Conservation (phyloP, 805 yeast genomes). For the Saccharomycopsis vini region DNA sequence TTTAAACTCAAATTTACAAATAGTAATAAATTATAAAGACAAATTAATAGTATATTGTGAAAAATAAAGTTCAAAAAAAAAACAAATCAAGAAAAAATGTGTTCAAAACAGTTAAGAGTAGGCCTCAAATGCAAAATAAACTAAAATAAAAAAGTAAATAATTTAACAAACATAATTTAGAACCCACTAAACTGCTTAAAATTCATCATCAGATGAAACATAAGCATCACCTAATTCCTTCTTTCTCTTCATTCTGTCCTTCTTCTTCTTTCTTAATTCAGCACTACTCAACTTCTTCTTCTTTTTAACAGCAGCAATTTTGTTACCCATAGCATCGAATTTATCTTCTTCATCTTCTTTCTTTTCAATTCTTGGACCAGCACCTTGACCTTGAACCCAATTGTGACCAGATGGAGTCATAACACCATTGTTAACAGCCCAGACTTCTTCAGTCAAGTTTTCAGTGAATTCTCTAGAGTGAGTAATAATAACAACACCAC, state of each 20-base stretch:
- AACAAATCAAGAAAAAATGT: too few relatives aligned
- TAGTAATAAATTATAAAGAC: too few relatives aligned
- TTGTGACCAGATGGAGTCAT: constrained; percentile 99
- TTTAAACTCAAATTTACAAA: too few relatives aligned
- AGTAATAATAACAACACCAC: constrained; percentile 99
- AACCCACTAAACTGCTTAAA: too few relatives aligned
- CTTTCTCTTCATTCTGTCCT: constrained; percentile 99
- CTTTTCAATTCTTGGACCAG: constrained; percentile 99
- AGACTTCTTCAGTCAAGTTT: constrained; percentile 98
- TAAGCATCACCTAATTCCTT: constrained; percentile 99
- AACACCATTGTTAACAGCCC: constrained; percentile 97
- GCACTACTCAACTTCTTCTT: constrained; percentile 97
- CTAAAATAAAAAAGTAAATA: too few relatives aligned
- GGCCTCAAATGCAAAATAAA: too few relatives aligned
- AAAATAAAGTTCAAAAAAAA: too few relatives aligned
- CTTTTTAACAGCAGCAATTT: constrained; percentile 94
- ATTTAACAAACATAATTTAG: too few relatives aligned
- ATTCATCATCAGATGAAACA: constrained; percentile 92
- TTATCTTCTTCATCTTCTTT: constrained; percentile 95
- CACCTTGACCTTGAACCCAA: constrained; percentile 99
- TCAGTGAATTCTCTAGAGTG: constrained; percentile 99
- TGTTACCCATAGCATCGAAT: constrained; percentile 99
- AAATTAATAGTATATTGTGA: too few relatives aligned
- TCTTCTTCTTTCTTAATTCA: constrained; percentile 99
- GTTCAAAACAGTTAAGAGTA: too few relatives aligned